phyloP scores from a whole-genome alignment of 257 asterid species.

The Nicotiana noctiflora region DNA sequence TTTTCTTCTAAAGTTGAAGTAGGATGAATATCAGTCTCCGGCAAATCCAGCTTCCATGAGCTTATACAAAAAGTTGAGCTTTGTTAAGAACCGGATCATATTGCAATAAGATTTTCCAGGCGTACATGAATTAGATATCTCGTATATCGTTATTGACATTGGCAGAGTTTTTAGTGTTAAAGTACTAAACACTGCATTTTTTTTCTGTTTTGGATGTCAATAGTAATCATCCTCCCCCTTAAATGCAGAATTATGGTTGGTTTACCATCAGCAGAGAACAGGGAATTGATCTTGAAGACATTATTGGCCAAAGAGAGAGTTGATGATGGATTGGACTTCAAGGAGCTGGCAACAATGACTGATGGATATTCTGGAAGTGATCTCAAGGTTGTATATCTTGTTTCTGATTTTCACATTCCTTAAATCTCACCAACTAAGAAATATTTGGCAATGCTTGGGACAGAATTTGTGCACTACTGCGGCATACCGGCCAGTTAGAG shows the following conservation, averaged over 20 bases:
- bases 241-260: slow-evolving; percentile 74
- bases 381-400: slow-evolving; percentile 49
- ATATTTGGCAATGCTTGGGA: background rate
- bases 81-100: background rate
- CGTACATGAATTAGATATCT: background rate
- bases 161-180: background rate
- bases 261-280: slow-evolving; percentile 58
- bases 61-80: background rate
- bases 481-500: slow-evolving; percentile 89
- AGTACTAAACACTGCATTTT: background rate
- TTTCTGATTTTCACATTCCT: background rate
- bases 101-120: background rate
- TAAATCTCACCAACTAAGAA: background rate
- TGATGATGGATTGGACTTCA: slow-evolving; percentile 45
- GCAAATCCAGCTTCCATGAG: background rate
- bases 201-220: background rate
- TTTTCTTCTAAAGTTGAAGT: background rate
- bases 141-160: background rate
- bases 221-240: background rate
- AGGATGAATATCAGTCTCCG: background rate
- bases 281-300: slow-evolving; percentile 67
- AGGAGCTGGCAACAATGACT: slow-evolving; percentile 67
- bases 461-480: slow-evolving; percentile 85
- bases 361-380: slow-evolving; percentile 92
- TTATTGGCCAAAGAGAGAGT: slow-evolving; percentile 64